Conservation (phyloP, 2,329 filamentous ascomycete genomes). For the Trichoderma atrobrunneum region DNA sequence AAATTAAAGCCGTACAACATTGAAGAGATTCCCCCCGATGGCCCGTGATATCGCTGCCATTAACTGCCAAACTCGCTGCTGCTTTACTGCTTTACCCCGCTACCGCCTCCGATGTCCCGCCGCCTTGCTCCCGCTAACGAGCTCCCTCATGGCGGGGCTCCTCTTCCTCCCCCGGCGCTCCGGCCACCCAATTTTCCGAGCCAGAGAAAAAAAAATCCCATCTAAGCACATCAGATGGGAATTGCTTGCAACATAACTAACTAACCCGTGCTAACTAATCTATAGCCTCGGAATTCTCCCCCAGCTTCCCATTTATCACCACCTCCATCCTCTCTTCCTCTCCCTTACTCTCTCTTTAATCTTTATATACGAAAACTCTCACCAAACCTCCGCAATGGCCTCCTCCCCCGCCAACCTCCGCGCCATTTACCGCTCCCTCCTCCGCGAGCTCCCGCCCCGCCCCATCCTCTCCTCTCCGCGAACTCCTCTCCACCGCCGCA, state of each 20-base stretch:
- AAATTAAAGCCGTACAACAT: too few species aligned
- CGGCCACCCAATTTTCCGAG: conserved; percentile 14
- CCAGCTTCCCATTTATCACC: neutral
- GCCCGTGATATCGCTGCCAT: neutral
- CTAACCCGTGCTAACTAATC: neutral
- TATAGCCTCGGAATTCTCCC: neutral
- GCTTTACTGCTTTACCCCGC: neutral
- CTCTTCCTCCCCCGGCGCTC: neutral
- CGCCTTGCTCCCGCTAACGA: neutral
- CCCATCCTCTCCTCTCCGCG: conserved; percentile 54
- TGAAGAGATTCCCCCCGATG: neutral
- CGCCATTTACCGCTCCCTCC: conserved; percentile 80
- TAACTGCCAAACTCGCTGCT: neutral
- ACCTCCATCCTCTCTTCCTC: neutral
- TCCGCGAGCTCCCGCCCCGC: conserved; percentile 82
- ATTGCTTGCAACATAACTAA: neutral
- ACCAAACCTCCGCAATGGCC: conserved; percentile 28
- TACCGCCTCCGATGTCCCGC: conserved; percentile 12
- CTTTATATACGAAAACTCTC: neutral
- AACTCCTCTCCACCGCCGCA: conserved; percentile 46
- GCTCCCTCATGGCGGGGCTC: conserved; percentile 3
- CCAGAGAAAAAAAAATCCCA: neutral
- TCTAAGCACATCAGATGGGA: neutral
- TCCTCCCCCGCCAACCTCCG: conserved; percentile 55
- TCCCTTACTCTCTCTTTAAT: neutral